Percentiles rank a stretch among this genome's conserved stretches.
Evolutionary conservation across 2,329 filamentous ascomycete species (phyloP).

Genomic region (Furcasterigmium sp.): DNA sequence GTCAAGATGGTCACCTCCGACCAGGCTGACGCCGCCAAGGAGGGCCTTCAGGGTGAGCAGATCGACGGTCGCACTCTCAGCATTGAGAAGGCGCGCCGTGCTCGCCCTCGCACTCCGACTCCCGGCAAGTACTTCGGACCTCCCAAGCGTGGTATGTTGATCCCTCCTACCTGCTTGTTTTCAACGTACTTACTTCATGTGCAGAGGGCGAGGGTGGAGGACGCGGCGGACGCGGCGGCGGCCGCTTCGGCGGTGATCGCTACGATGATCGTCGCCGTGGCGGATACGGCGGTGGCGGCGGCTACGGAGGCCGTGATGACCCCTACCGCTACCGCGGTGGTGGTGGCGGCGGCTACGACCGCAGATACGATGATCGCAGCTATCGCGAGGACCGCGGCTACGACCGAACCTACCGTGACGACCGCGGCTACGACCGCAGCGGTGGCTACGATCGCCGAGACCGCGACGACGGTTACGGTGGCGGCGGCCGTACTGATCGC

Average conservation of each 20-base stretch:
- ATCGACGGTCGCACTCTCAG: constrained; percentile 94
- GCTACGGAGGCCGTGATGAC: constrained; percentile 47
- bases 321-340: constrained; percentile 50
- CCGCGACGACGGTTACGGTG: constrained; percentile 32
- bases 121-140: constrained; percentile 99
- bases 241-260: constrained; percentile 47
- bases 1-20: constrained; percentile 98
- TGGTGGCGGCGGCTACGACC: constrained; percentile 38
- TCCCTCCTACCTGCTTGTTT: background rate
- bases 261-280: constrained; percentile 63
- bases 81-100: constrained; percentile 97
- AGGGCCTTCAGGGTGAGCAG: constrained; percentile 89
- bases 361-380: constrained; percentile 34
- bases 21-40: constrained; percentile 93
- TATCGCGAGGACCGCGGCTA: constrained; percentile 42
- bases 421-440: constrained; percentile 39
- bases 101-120: constrained; percentile 89
- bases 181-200: constrained; percentile 5
- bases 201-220: constrained; percentile 38
- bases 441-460: constrained; percentile 53
- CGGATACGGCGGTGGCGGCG: constrained; percentile 46
- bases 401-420: constrained; percentile 37
- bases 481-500: constrained; percentile 36
- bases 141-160: constrained; percentile 82
- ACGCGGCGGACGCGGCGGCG: constrained; percentile 38